A percentile compares a stretch with the other conserved stretches of the same genome.
These are phyloP conservation scores for Taphrina populina DNA, from an alignment of 1,139 yeast genomes.

Conservation along the genomic window DNA sequence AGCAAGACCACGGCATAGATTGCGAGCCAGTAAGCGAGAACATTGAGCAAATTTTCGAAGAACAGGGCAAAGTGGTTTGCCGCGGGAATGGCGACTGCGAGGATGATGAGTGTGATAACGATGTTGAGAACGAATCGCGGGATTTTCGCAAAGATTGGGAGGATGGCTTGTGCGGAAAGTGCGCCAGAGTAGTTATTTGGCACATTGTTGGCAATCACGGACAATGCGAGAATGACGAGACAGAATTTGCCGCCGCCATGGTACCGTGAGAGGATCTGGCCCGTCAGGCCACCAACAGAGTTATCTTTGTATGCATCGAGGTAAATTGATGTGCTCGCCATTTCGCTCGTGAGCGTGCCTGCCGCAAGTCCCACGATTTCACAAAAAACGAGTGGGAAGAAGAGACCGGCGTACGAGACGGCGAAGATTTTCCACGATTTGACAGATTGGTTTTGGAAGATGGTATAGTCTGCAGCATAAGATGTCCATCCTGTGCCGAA, in stretches of 20 bases:
- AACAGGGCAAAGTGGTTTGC: slow-evolving; percentile 68
- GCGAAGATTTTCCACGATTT: slow-evolving; percentile 61
- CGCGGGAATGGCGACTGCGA: slow-evolving; percentile 87
- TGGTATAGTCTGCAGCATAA: slow-evolving; percentile 88
- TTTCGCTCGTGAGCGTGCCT: slow-evolving; percentile 52
- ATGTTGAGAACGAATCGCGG: slow-evolving; percentile 84
- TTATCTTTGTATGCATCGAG: slow-evolving; percentile 53
- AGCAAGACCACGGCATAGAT: slow-evolving; percentile 71
- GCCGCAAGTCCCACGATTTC: slow-evolving; percentile 86
- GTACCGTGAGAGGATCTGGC: slow-evolving; percentile 69
- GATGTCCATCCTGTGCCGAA: slow-evolving; percentile 96
- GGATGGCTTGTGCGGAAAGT: slow-evolving; percentile 77
- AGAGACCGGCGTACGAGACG: slow-evolving; percentile 62
- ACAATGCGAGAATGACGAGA: slow-evolving; percentile 75
- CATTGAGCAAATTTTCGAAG: slow-evolving; percentile 82
- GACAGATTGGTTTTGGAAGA: slow-evolving; percentile 69
- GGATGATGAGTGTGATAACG: slow-evolving; percentile 68
- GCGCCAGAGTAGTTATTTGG: slow-evolving; percentile 92
- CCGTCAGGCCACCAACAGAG: slow-evolving; percentile 79
- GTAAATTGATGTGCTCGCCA: slow-evolving; percentile 54
- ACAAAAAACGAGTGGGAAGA: slow-evolving; percentile 67
- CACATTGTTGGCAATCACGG: slow-evolving; percentile 84
- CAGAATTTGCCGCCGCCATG: slow-evolving; percentile 89
- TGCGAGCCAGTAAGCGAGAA: slow-evolving; percentile 87
- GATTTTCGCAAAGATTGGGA: slow-evolving; percentile 66